Evolutionary conservation across 2,329 filamentous ascomycete genomes (phyloP).

Genomic region (Iodosphaeria phyllophila): DNA sequence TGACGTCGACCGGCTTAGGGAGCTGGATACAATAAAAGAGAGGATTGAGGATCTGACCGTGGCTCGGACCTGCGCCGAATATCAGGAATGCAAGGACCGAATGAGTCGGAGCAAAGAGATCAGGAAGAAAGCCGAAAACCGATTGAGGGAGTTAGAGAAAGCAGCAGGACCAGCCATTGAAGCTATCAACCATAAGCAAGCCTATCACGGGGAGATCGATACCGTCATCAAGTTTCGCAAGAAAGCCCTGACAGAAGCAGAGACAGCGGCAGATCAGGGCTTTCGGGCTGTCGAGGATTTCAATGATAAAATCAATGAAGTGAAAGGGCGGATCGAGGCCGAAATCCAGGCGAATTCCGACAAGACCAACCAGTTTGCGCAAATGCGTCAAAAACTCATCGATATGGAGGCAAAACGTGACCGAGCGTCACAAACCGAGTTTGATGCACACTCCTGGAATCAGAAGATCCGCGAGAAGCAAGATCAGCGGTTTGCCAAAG

Average conservation of each 20-base stretch:
- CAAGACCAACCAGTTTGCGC: constrained; percentile 19
- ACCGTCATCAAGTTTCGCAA: constrained; percentile 35
- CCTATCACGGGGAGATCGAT: constrained; percentile 41
- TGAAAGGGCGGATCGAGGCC: constrained; percentile 26
- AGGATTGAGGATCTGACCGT: constrained; percentile 46
- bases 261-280: constrained; percentile 28
- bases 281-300: constrained; percentile 14
- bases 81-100: too few relatives aligned
- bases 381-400: constrained; percentile 37
- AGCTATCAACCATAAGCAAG: constrained; percentile 50
- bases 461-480: constrained; percentile 48
- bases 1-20: constrained; percentile 28
- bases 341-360: constrained; percentile 28
- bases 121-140: constrained; percentile 32
- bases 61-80: constrained; percentile 43
- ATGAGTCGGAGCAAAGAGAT: too few relatives aligned
- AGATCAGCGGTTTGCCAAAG: constrained; percentile 31
- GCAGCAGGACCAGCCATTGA: constrained; percentile 46
- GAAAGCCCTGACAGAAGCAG: constrained; percentile 30
- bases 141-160: constrained; percentile 39
- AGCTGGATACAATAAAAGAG: constrained; percentile 35
- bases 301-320: constrained; percentile 23
- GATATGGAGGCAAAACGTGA: constrained; percentile 43
- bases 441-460: constrained; percentile 55
- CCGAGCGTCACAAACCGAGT: constrained; percentile 42